phyloP scores from a whole-genome alignment of 2,329 filamentous ascomycete species.

The Chlorencoelia australis region DNA sequence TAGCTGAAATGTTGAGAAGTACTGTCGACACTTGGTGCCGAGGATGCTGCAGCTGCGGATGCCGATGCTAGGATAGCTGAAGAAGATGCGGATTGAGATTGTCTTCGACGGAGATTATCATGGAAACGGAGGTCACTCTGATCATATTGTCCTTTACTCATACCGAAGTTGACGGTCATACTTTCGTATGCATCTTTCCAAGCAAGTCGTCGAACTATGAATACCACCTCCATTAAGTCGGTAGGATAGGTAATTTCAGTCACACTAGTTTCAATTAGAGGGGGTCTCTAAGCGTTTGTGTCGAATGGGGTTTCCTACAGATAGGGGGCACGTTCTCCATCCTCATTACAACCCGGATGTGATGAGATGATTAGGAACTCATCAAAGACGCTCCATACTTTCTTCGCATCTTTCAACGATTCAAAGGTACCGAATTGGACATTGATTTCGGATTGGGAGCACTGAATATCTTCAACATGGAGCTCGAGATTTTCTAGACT shows the following conservation, averaged over 20 bases:
- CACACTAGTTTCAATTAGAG: background rate
- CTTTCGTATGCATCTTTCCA: conserved; percentile 12
- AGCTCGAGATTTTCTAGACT: conserved; percentile 13
- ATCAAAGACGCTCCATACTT: conserved; percentile 1
- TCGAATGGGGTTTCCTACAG: background rate
- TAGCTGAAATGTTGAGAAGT: background rate
- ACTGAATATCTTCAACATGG: conserved; percentile 5
- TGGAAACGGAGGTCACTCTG: conserved; percentile 6
- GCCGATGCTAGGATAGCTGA: background rate
- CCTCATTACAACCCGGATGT: conserved; percentile 1
- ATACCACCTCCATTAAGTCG: background rate
- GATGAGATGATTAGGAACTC: conserved; percentile 5
- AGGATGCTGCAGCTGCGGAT: background rate
- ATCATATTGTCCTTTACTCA: conserved; percentile 4
- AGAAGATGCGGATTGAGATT: background rate
- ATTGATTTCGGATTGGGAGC: conserved; percentile 7
- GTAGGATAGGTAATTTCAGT: background rate
- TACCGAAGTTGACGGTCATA: conserved; percentile 14
- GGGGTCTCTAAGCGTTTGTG: background rate
- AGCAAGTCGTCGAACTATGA: conserved; percentile 5
- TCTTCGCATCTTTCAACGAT: background rate
- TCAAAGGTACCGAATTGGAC: background rate
- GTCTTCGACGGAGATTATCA: background rate
- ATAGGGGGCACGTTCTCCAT: conserved; percentile 3
- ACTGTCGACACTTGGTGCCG: background rate